Conservation (phyloP, 208 protist species). For the Leishmania arabica region DNA sequence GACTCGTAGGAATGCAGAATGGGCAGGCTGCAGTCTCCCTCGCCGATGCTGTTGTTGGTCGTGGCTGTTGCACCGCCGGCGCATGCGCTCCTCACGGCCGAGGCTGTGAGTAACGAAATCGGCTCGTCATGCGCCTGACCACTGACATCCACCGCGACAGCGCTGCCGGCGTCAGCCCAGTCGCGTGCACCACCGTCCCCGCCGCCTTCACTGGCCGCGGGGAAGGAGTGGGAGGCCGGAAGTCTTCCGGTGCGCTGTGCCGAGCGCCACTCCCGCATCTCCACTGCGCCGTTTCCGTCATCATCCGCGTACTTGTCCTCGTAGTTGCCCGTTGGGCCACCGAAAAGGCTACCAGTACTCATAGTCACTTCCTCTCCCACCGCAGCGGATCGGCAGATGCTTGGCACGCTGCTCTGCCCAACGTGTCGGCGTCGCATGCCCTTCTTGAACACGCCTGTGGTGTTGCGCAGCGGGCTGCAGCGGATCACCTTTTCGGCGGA, state of each 20-base stretch:
- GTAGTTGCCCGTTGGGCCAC: background rate
- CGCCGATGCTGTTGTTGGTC: too few relatives aligned
- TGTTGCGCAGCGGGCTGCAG: constrained; percentile 24
- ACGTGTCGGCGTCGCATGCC: constrained; percentile 10
- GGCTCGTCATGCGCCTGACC: background rate
- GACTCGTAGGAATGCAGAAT: constrained; percentile 25
- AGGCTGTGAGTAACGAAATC: background rate
- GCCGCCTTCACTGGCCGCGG: background rate
- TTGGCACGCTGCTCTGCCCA: constrained; percentile 4
- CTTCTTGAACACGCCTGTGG: background rate
- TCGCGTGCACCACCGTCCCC: background rate
- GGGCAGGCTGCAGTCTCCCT: background rate
- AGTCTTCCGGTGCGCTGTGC: constrained; percentile 5
- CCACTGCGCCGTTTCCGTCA: background rate
- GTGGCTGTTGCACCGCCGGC: background rate
- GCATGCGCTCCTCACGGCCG: background rate
- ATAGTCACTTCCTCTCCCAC: background rate
- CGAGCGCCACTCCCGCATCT: constrained; percentile 26
- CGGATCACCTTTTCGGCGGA: constrained; percentile 51
- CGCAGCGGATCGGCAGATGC: background rate
- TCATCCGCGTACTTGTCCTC: background rate
- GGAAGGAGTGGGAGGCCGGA: background rate
- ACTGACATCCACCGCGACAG: background rate
- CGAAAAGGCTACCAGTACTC: background rate
- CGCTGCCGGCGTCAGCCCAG: background rate